Base-by-base conservation (phyloP, 2,329 filamentous ascomycete species). In the Cordyceps tenuipes region DNA sequence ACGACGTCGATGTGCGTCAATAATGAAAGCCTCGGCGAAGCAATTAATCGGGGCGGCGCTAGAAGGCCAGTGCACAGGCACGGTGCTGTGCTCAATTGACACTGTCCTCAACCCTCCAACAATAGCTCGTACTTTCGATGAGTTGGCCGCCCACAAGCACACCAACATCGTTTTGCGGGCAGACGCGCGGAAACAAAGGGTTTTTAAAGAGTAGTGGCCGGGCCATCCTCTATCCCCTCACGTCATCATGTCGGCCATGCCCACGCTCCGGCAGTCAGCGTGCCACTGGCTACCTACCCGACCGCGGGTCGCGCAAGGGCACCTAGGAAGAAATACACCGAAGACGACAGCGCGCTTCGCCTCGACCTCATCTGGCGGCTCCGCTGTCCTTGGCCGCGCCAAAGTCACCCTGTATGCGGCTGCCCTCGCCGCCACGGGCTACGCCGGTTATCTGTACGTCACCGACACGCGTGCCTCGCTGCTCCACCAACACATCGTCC, bases 401-500 rank as follows among this genome's bases (percentile, higher is more conserved):
- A 78, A 75, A 63, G 68, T 71, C 9, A 62, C 75, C 26, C 62
- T 78, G 23, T 77, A 76, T 62, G 69, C 76, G 52, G 70, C 75
- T 34, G 72, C 74, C 9, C 61, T 80, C 8, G 75, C 74, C 8
- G 71, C 75, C 3, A 69, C 75, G 2, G 66, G 77, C 29, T 77
- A 73, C 57, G 74, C 79, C 50, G 74, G 78, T 48, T 90, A 87
- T 71, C 73, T 89, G 63, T 91, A 91, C 68, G 74, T 78, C n/a
- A 91, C 88, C 58, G 89, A 91, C 70, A 91, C 88, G 7, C 79
- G 89, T 63, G 85, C 88, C 47, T 87, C 84, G 29, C 54, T 57
- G 61, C 69, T 86, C 61, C 88, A 92, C 72, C 82, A 81, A 67
- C 90, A 83, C 73, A 72, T 87, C 34, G 77, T 87, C 15, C 86